phyloP scores from a whole-genome alignment of 495 filamentous ascomycete species.

The Oidiodendron maius region DNA sequence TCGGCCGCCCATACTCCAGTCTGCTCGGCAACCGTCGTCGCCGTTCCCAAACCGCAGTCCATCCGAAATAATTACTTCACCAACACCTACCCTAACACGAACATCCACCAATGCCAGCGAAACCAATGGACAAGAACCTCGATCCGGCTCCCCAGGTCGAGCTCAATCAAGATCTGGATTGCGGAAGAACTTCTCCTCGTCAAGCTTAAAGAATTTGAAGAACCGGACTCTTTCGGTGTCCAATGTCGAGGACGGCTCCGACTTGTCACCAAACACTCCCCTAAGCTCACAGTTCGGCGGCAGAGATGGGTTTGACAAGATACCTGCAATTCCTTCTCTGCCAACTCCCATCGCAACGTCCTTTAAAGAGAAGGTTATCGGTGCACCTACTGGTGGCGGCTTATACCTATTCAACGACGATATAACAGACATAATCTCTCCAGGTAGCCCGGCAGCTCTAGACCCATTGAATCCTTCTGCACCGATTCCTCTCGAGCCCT shows the following conservation, averaged over 20 bases:
- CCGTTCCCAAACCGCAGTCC: constrained; percentile 13
- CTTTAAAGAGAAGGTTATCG: constrained; percentile 45
- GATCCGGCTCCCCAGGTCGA: constrained; percentile 27
- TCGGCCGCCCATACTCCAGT: constrained; percentile 14
- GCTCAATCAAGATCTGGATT: constrained; percentile 40
- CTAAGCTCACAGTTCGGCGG: constrained; percentile 61
- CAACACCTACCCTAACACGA: constrained; percentile 32
- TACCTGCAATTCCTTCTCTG: constrained; percentile 52
- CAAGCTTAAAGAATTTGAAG: constrained; percentile 65
- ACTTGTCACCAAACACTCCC: constrained; percentile 69
- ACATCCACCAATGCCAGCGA: constrained; percentile 36
- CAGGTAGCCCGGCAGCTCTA: constrained; percentile 59
- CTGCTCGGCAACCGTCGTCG: constrained; percentile 19
- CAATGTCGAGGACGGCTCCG: constrained; percentile 58
- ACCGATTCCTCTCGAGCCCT: constrained; percentile 82
- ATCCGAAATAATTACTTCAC: constrained; percentile 20
- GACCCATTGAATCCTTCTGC: constrained; percentile 46
- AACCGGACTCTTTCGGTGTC: constrained; percentile 72
- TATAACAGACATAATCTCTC: constrained; percentile 75
- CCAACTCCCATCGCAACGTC: constrained; percentile 61
- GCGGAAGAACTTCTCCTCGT: constrained; percentile 74
- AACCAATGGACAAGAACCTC: constrained; percentile 31
- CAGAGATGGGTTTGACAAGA: constrained; percentile 28
- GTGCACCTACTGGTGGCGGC: constrained; percentile 60
- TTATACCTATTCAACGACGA: constrained; percentile 80